phyloP scores from a whole-genome alignment of 129 eudicot genomes.

The Calendula officinalis region DNA sequence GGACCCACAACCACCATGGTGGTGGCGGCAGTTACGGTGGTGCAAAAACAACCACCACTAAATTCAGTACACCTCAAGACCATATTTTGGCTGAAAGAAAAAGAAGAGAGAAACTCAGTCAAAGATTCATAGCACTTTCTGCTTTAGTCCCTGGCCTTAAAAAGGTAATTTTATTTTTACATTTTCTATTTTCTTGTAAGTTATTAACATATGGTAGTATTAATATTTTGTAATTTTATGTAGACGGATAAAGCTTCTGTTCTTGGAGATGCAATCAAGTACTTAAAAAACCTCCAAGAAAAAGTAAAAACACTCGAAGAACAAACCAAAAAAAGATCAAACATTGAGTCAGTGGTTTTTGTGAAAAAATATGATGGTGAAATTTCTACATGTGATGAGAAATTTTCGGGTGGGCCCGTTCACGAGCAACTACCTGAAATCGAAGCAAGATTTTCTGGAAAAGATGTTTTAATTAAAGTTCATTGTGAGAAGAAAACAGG shows the following conservation, averaged over 20 bases:
- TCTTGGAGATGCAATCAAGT: conserved; percentile 74
- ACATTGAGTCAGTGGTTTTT: conserved; percentile 33
- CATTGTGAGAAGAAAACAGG: conserved; percentile 57
- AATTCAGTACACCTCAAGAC: conserved; percentile 33
- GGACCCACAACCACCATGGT: conserved; percentile 11
- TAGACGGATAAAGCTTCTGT: conserved; percentile 82
- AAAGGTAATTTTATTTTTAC: conserved; percentile 40
- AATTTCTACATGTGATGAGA: conserved; percentile 33
- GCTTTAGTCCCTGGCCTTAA: conserved; percentile 64
- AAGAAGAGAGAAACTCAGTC: conserved; percentile 50
- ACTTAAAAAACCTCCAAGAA: conserved; percentile 66
- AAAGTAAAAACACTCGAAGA: conserved; percentile 58
- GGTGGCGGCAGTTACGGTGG: background rate
- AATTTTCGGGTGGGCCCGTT: conserved; percentile 12
- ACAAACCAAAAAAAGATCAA: conserved; percentile 32
- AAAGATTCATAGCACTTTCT: conserved; percentile 55
- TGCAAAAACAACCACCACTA: background rate
- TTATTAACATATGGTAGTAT: background rate
- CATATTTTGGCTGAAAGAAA: conserved; percentile 58
- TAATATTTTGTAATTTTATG: background rate
- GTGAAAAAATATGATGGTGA: conserved; percentile 32
- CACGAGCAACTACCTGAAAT: conserved; percentile 50
- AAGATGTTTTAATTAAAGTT: conserved; percentile 52
- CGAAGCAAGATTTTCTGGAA: conserved; percentile 53
- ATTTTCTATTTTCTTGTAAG: background rate